phyloP scores from a whole-genome alignment of 2,329 filamentous ascomycete species.

The Dactylellina haptotyla region DNA sequence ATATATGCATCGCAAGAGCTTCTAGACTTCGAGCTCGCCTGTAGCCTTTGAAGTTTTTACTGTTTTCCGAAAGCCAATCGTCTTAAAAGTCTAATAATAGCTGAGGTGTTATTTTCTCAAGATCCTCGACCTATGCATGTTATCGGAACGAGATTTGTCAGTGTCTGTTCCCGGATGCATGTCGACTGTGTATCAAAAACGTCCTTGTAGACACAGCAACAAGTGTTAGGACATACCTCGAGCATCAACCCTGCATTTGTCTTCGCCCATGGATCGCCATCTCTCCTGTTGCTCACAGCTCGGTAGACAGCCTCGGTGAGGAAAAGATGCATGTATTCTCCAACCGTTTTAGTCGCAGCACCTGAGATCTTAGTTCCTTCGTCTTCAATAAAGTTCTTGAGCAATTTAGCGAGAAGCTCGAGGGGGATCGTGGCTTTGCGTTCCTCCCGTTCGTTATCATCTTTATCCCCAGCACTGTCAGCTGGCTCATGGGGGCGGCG shows the following conservation, averaged over 20 bases:
- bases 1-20: too few species aligned
- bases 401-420: conserved; percentile 41
- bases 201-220: conserved; percentile 1
- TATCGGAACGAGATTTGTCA: conserved; percentile 42
- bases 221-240: conserved; percentile 26
- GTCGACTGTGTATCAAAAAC: neutral
- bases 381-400: conserved; percentile 51
- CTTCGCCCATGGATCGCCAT: conserved; percentile 50
- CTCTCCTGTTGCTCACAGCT: conserved; percentile 45
- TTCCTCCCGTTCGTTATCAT: conserved; percentile 12
- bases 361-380: conserved; percentile 49
- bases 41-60: neutral
- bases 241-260: conserved; percentile 51
- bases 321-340: conserved; percentile 53
- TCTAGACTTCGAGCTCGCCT: neutral
- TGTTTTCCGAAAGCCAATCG: neutral
- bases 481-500: conserved; percentile 8
- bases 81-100: conserved; percentile 53
- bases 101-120: conserved; percentile 49
- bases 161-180: neutral
- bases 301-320: conserved; percentile 50
- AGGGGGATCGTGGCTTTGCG: conserved; percentile 46
- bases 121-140: conserved; percentile 39
- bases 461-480: neutral
- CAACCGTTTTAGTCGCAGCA: conserved; percentile 45